Evolutionary conservation across 441 rosid genomes (phyloP).

Genomic region (Croton setiger): DNA sequence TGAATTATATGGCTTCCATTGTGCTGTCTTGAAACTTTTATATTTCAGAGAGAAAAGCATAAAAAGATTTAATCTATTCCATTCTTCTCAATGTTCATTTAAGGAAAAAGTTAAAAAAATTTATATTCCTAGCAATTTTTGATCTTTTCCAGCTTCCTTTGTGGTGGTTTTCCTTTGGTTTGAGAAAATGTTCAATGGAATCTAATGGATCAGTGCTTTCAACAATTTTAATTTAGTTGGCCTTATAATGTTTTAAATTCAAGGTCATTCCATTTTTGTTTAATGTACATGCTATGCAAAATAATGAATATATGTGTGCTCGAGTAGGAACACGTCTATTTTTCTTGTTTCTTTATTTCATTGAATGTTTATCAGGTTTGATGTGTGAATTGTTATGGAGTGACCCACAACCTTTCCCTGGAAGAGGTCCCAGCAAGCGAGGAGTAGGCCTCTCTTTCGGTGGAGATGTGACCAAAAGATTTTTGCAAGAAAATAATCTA

Average conservation of each 20-base stretch:
- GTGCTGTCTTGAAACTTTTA: background rate
- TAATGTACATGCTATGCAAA: background rate
- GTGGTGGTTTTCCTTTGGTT: background rate
- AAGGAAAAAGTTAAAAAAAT: background rate
- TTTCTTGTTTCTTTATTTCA: background rate
- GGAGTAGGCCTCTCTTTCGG: slow-evolving; percentile 99
- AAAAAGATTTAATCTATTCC: background rate
- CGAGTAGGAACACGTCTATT: background rate
- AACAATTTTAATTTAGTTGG: background rate
- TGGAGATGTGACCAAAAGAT: slow-evolving; percentile 80
- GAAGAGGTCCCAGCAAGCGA: slow-evolving; percentile 98
- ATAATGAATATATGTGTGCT: background rate
- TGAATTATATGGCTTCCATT: background rate
- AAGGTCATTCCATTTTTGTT: background rate
- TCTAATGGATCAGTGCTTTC: background rate
- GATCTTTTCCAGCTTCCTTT: background rate
- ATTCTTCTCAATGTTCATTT: background rate
- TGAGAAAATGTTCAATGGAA: background rate
- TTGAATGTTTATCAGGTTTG: slow-evolving; percentile 48
- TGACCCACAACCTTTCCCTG: slow-evolving; percentile 94
- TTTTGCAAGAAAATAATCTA: slow-evolving; percentile 82
- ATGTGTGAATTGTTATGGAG: slow-evolving; percentile 99
- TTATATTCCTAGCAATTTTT: background rate
- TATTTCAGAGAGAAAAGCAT: background rate
- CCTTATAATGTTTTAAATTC: background rate